These are phyloP conservation scores for Entomophthora muscae DNA, from an alignment of 371 early-diverging fungal genomes.

Conservation along the genomic window DNA sequence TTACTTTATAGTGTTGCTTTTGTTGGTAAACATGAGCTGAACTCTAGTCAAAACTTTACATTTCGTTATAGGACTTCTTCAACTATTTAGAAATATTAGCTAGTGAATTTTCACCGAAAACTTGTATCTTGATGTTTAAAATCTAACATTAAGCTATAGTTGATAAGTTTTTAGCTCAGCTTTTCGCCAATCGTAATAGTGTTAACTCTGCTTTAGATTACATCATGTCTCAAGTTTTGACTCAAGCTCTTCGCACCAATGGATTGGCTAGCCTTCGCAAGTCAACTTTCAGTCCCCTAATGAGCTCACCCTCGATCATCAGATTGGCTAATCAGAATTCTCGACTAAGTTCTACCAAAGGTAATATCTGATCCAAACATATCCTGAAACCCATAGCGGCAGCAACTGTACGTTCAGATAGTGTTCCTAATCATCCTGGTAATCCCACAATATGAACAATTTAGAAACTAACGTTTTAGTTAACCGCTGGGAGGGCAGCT, in stretches of 20 bases:
- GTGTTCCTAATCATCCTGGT: background rate
- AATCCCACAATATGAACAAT: background rate
- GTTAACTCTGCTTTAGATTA: background rate
- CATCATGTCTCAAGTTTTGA: background rate
- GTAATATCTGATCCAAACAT: background rate
- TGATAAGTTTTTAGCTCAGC: too few relatives aligned
- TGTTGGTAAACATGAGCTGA: too few relatives aligned
- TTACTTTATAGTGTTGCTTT: too few relatives aligned
- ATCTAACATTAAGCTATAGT: too few relatives aligned
- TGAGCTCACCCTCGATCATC: background rate
- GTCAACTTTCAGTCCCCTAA: background rate
- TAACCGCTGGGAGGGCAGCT: constrained; percentile 31
- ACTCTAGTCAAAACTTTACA: too few relatives aligned
- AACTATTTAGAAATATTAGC: too few relatives aligned
- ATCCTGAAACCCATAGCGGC: background rate
- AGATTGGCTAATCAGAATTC: background rate
- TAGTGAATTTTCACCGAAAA: too few relatives aligned
- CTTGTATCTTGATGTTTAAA: too few relatives aligned
- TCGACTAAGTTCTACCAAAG: background rate
- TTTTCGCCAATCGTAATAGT: too few relatives aligned
- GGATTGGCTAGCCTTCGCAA: background rate
- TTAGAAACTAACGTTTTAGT: background rate
- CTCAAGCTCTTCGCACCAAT: background rate
- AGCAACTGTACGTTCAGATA: background rate
- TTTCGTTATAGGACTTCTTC: too few relatives aligned